Percentiles rank a stretch among this genome's conserved stretches.
Conservation (phyloP, 2,329 filamentous ascomycete genomes). For the Polytolypa hystricis region DNA sequence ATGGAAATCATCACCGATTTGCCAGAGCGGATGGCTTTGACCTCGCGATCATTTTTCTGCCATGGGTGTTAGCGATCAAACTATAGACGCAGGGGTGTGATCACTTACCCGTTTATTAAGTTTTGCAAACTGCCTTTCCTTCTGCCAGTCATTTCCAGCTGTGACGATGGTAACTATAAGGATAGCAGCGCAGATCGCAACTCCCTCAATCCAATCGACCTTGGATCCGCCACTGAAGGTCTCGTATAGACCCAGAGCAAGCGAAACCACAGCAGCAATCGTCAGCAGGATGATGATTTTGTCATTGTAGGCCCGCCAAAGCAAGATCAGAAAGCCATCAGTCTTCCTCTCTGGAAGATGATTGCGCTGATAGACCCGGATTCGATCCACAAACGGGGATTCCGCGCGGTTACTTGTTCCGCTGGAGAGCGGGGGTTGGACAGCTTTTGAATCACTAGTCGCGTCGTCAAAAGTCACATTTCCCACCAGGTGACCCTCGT, state of each 20-base stretch:
- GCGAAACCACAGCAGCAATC: slow-evolving; percentile 55
- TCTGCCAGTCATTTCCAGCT: slow-evolving; percentile 57
- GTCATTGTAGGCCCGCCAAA: slow-evolving; percentile 64
- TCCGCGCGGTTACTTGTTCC: slow-evolving; percentile 7
- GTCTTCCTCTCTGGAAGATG: slow-evolving; percentile 52
- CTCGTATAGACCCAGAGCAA: slow-evolving; percentile 60
- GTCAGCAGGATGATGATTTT: slow-evolving; percentile 61
- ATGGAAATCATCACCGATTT: slow-evolving; percentile 53
- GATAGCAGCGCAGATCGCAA: slow-evolving; percentile 56
- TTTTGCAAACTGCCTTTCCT: slow-evolving; percentile 54
- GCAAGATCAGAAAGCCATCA: slow-evolving; percentile 47
- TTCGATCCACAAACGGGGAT: slow-evolving; percentile 43
- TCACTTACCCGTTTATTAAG: slow-evolving; percentile 41
- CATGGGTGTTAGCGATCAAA: slow-evolving; percentile 13
- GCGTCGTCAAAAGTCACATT: slow-evolving; percentile 62
- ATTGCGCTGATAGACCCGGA: slow-evolving; percentile 51
- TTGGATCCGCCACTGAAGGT: slow-evolving; percentile 41
- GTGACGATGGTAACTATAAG: slow-evolving; percentile 53
- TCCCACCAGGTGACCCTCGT: slow-evolving; percentile 59
- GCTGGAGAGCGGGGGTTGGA: slow-evolving; percentile 4
- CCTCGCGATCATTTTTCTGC: slow-evolving; percentile 53
- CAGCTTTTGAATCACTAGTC: slow-evolving; percentile 23
- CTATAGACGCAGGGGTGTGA: background rate
- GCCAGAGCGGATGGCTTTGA: slow-evolving; percentile 57
- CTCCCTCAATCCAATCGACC: slow-evolving; percentile 57